Conservation (phyloP, 2,329 filamentous ascomycete genomes). For the Talaromyces sp. region DNA sequence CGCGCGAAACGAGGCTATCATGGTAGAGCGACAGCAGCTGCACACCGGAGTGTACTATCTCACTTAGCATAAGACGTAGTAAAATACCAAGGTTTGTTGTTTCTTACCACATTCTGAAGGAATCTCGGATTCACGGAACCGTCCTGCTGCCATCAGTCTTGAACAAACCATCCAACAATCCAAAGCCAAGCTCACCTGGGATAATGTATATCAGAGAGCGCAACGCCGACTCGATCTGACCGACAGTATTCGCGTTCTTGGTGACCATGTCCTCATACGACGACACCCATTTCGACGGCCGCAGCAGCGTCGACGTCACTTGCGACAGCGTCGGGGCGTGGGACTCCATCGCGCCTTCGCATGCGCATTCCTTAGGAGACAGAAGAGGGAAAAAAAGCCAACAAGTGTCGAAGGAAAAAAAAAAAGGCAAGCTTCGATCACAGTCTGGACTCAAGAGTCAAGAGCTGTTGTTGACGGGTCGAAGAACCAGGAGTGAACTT, state of each 20-base stretch:
- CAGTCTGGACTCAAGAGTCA: neutral
- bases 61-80: neutral
- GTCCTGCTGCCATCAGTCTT: slow-evolving; percentile 23
- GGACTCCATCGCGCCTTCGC: slow-evolving; percentile 24
- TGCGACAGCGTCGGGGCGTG: slow-evolving; percentile 22
- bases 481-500: neutral
- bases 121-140: slow-evolving; percentile 72
- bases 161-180: neutral
- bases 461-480: neutral
- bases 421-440: neutral
- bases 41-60: slow-evolving; percentile 70
- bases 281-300: slow-evolving; percentile 35
- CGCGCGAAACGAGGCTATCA: slow-evolving; percentile 73
- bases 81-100: neutral
- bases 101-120: slow-evolving; percentile 74
- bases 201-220: slow-evolving; percentile 94
- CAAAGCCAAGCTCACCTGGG: slow-evolving; percentile 50
- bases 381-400: too few species aligned
- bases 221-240: slow-evolving; percentile 89
- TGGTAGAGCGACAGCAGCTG: slow-evolving; percentile 91
- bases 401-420: neutral
- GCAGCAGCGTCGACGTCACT: slow-evolving; percentile 25
- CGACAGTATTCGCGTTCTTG: slow-evolving; percentile 88
- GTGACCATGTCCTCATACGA: slow-evolving; percentile 71
- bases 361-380: neutral